Evolutionary conservation across 1,139 yeast genomes (phyloP).

Genomic region (Keqinozyma sinolaborantium): DNA sequence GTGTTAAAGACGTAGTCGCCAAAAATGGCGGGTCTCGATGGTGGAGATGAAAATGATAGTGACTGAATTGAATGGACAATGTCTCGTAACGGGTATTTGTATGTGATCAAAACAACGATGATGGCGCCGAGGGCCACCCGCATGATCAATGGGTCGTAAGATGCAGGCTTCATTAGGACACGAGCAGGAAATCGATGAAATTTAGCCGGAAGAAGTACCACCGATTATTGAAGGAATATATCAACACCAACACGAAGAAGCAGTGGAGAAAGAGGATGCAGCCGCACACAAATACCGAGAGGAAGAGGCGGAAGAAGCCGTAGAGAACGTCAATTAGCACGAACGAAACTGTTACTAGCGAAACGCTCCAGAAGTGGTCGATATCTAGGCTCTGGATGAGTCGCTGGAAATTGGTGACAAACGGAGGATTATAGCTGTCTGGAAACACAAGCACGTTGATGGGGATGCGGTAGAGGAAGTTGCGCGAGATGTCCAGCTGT

Average conservation of each 20-base stretch:
- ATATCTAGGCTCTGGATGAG: conserved; percentile 2
- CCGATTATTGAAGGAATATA: conserved; percentile 4
- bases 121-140: background rate
- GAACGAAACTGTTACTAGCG: conserved; percentile 6
- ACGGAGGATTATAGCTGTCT: conserved; percentile 27
- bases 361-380: background rate
- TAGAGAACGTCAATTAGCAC: conserved; percentile 10
- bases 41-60: too few relatives aligned
- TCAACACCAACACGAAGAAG: conserved; percentile 6
- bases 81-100: background rate
- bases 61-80: background rate
- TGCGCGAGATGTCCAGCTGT: conserved; percentile 12
- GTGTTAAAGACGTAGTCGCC: conserved; percentile 17
- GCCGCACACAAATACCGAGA: conserved; percentile 8
- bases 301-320: conserved; percentile 10
- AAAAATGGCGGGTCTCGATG: conserved; percentile 9
- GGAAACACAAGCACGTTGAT: conserved; percentile 19
- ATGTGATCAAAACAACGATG: background rate
- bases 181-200: conserved; percentile 3
- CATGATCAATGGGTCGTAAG: background rate
- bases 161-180: conserved; percentile 4
- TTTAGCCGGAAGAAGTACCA: conserved; percentile 7
- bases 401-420: conserved; percentile 13
- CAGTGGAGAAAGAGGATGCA: conserved; percentile 3
- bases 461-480: conserved; percentile 15